These are phyloP conservation scores for Brachypodium distachyon DNA, from an alignment of 202 grass and related monocot genomes.

Conservation along the genomic window DNA sequence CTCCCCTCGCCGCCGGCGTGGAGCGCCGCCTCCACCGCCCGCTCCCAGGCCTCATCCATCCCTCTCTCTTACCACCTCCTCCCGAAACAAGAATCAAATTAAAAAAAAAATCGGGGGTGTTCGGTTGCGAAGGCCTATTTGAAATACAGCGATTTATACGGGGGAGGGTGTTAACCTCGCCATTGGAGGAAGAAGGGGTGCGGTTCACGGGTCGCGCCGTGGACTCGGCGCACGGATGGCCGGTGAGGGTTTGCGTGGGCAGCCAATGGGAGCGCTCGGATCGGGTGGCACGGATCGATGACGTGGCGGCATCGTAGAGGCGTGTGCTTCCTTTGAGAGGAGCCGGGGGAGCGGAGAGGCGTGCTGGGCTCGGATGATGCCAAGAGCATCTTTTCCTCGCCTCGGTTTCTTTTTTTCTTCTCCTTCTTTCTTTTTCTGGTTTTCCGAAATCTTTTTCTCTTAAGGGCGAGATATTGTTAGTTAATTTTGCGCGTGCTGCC, in stretches of 20 bases:
- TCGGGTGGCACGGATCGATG: slow-evolving; percentile 42
- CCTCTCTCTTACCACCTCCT: not conserved
- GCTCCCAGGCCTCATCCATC: slow-evolving; percentile 92
- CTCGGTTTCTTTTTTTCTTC: not conserved
- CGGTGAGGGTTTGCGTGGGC: not conserved
- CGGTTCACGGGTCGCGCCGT: slow-evolving; percentile 25
- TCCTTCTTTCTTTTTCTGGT: not conserved
- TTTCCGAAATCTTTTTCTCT: not conserved
- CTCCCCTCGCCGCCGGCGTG: slow-evolving; percentile 36
- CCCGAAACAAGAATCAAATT: not conserved
- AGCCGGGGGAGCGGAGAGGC: not conserved
- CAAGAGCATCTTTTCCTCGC: slow-evolving; percentile 45
- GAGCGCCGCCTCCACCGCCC: slow-evolving; percentile 83
- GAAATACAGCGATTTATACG: slow-evolving; percentile 39
- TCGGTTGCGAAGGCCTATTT: slow-evolving; percentile 15
- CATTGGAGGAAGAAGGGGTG: slow-evolving; percentile 8
- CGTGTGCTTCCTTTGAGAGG: slow-evolving; percentile 82
- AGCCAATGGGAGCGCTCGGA: slow-evolving; percentile 18
- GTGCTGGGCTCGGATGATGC: slow-evolving; percentile 39
- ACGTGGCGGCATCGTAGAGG: slow-evolving; percentile 38
- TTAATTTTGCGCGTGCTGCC: not conserved
- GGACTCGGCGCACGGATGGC: slow-evolving; percentile 21
- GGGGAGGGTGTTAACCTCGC: slow-evolving; percentile 25
- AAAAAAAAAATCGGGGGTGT: not conserved
- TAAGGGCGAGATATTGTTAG: slow-evolving; percentile 17